Evolutionary conservation across 2,329 filamentous ascomycete species (phyloP), one percentile per base, ranked within the genome.

Genomic region (Ophiostoma sp.): DNA sequence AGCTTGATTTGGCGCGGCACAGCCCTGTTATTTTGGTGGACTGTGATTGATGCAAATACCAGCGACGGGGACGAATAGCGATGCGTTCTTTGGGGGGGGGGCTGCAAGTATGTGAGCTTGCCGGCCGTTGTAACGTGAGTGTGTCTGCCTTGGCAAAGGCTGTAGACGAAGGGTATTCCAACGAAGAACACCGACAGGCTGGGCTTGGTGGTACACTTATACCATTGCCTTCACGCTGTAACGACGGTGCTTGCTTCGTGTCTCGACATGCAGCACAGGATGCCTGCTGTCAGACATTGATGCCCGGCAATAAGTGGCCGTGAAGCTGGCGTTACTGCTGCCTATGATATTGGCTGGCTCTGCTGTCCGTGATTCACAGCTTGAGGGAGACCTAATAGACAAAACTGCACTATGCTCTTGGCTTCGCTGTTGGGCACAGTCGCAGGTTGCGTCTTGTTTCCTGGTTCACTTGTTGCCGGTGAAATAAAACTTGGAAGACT

Each of bases 1-100:
- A 45, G 40, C n/a, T n/a, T 41, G 40, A 18, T 65, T 44, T 67
- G 68, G 66, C 60, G 68, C 66, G 55, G 66, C 41, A 44, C 67
- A 70, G 69, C 69, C 70, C 67, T 71, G 70, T 38, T 67, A 63
- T 69, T 66, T 67, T 62, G 42, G 60, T 63, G 36, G 68, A 11
- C 68, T 41, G 62, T 69, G 68, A 69, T 67, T 69, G 68, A 55
- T 69, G 66, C 66, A 58, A 45, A 58, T 66, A 11, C 12, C 16
- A 49, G n/a, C 47, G 52, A 60, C 65, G 63, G 45, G 52, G 67
- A 38, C 69, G 69, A 71, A 71, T 69, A 16, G 66, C 67, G 69
- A 69, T 68, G 67, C 65, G 60, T 44, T 55, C 60, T n/a, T n/a
- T 68, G 65, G 42, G 55, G 64, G 41, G n/a, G 40, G 44, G 27